Conservation (phyloP, 306 rosid genomes). For the Begonia masoniana region DNA sequence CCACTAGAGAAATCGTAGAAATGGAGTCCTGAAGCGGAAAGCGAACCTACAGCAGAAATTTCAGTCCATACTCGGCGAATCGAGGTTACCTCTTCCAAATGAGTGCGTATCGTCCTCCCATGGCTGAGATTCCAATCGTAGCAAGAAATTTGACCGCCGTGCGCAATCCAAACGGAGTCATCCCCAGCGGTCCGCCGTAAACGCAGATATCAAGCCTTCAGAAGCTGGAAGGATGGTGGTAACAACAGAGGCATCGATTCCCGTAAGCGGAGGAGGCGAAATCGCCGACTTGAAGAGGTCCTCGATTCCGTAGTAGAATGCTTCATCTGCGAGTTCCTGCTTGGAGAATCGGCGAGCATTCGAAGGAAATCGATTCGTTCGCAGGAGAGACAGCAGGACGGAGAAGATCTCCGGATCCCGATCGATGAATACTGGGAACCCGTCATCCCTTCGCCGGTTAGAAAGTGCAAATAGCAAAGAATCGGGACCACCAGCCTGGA, state of each 20-base stretch:
- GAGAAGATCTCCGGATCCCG: constrained; percentile 88
- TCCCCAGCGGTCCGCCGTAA: constrained; percentile 27
- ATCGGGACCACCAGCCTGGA: constrained; percentile 63
- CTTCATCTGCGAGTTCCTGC: constrained; percentile 80
- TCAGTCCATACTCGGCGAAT: constrained; percentile 62
- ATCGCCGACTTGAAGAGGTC: constrained; percentile 42
- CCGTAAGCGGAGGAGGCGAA: constrained; percentile 46
- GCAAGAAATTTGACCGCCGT: constrained; percentile 69
- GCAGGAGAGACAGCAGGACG: constrained; percentile 66
- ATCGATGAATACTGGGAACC: constrained; percentile 38
- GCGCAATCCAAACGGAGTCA: constrained; percentile 84
- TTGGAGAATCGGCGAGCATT: constrained; percentile 50
- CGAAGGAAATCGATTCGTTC: constrained; percentile 60
- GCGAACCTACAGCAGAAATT: constrained; percentile 57
- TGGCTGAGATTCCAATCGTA: constrained; percentile 61
- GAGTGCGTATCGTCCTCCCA: constrained; percentile 52
- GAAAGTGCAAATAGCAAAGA: constrained; percentile 66
- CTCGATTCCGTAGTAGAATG: constrained; percentile 69
- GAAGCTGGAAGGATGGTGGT: constrained; percentile 49
- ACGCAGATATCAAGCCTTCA: constrained; percentile 60
- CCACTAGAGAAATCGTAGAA: constrained; percentile 61
- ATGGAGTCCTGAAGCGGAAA: constrained; percentile 49
- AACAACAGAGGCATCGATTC: constrained; percentile 59
- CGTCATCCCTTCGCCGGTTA: constrained; percentile 15
- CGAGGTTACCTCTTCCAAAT: constrained; percentile 54